Base-by-base conservation (phyloP, 768 basidiomycete genomes). In the Tricholoma sp. region DNA sequence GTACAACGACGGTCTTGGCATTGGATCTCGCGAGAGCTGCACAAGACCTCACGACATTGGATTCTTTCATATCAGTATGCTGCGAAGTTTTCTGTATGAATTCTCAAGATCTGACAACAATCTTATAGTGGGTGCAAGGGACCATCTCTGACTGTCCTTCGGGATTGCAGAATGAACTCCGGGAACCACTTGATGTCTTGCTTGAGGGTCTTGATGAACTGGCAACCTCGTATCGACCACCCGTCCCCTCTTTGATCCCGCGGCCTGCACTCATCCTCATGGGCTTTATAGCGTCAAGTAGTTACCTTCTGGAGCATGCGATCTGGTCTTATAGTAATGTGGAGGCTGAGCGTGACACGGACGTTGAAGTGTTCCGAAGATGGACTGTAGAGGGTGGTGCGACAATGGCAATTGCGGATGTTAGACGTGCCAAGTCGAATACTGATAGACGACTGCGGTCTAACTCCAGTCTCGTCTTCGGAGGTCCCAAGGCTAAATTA, bases 251-350 rank as follows among this genome's bases (percentile, higher is more conserved):
- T 8, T 69, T 86, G 1, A 63, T 85, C 15, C 74, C 82, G 0
- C 81, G 83, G 3, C 80, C 84, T 0, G 79, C 82, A 2, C 71
- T 91, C 24, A 76, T 83, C 60, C 72, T 88, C 3, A 71, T 84
- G 32, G 85, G 83, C 1, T 75, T 80, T 45, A 59, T 81, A 31
- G 73, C 85, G 0, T 80, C 85, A 1, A 73, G 77, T 8, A 53
- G 79, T 1, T 81, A 80, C 64, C 77, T 90, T 28, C 72, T 91
- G 10, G 88, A 91, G 65, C 88, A 91, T 48, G 81, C 84, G 0
- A 66, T 80, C 10, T 91, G 88, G 88, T 76, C 83, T 1, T 57
- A 71, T 57, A 66, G 44, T 7, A 64, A 36, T 9, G 59, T 60
- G 10, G 65, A 72, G 41, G 57, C 60, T 0, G 70, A 74, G 13